These are phyloP conservation scores for Salix purpurea DNA, from an alignment of 345 rosid genomes.

Conservation along the genomic window DNA sequence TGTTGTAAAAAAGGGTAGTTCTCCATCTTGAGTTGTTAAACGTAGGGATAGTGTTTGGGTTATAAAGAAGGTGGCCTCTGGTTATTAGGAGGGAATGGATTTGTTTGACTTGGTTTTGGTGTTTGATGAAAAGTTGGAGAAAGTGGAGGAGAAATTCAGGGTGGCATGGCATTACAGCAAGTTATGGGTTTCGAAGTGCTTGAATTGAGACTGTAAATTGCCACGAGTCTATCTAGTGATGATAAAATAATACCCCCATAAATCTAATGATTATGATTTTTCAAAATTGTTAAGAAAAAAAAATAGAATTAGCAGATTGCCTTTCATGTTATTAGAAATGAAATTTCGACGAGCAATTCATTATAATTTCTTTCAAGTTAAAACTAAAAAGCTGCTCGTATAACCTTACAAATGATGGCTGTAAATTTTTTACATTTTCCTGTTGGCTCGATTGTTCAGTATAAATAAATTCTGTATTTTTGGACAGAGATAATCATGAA, in stretches of 20 bases:
- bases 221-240: too few species aligned
- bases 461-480: not conserved
- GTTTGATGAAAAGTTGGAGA: slow-evolving; percentile 48
- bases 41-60: not conserved
- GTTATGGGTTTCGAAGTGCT: too few species aligned
- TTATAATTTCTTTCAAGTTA: too few species aligned
- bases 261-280: too few species aligned
- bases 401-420: not conserved
- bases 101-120: slow-evolving; percentile 44
- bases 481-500: not conserved
- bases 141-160: slow-evolving; percentile 41
- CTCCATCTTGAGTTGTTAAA: slow-evolving; percentile 40
- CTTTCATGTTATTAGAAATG: too few species aligned
- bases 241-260: too few species aligned
- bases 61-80: slow-evolving; percentile 22
- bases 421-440: not conserved
- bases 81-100: slow-evolving; percentile 46
- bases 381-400: not conserved
- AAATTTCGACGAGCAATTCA: slow-evolving; percentile 1
- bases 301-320: too few species aligned
- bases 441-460: not conserved
- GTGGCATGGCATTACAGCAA: too few species aligned
- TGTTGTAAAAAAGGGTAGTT: slow-evolving; percentile 46
- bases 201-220: slow-evolving; percentile 15
- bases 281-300: too few species aligned